Evolutionary conservation across 2,329 filamentous ascomycete species (phyloP).

Genomic region (Thelonectria olida): DNA sequence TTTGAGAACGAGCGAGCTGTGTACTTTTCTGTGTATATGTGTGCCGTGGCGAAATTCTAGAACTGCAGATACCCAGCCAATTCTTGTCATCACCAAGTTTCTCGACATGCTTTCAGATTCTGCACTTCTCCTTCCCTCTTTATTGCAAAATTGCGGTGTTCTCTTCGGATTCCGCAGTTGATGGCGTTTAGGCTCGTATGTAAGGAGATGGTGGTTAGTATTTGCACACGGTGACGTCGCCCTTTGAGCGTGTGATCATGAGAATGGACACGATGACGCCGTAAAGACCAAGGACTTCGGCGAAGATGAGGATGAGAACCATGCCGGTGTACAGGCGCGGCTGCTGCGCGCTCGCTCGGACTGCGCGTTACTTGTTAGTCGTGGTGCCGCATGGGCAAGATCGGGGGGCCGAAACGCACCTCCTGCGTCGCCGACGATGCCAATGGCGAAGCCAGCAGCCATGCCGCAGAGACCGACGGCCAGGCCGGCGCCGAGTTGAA

Average conservation of each 20-base stretch:
- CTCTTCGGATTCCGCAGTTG: no score
- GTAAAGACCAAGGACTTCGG: slow-evolving; percentile 56
- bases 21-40: slow-evolving; percentile 20
- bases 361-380: slow-evolving; percentile 30
- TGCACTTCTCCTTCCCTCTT: no score
- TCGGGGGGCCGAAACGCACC: slow-evolving; percentile 40
- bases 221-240: slow-evolving; percentile 49
- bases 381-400: neutral
- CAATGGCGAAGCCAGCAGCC: slow-evolving; percentile 57
- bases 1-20: slow-evolving; percentile 23
- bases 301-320: slow-evolving; percentile 59
- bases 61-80: slow-evolving; percentile 41
- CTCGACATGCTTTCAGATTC: no score
- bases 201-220: slow-evolving; percentile 41
- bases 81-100: slow-evolving; percentile 29
- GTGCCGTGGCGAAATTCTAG: slow-evolving; percentile 36
- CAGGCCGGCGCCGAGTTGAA: slow-evolving; percentile 55
- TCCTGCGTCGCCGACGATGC: slow-evolving; percentile 57
- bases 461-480: slow-evolving; percentile 55
- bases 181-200: no score
- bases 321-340: slow-evolving; percentile 57
- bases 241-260: slow-evolving; percentile 55
- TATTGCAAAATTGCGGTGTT: no score
- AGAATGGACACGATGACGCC: slow-evolving; percentile 59
- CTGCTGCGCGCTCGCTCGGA: slow-evolving; percentile 57